These are phyloP conservation scores for Salicornia ramosissima DNA, from an alignment of 148 eudicot genomes.

Conservation along the genomic window DNA sequence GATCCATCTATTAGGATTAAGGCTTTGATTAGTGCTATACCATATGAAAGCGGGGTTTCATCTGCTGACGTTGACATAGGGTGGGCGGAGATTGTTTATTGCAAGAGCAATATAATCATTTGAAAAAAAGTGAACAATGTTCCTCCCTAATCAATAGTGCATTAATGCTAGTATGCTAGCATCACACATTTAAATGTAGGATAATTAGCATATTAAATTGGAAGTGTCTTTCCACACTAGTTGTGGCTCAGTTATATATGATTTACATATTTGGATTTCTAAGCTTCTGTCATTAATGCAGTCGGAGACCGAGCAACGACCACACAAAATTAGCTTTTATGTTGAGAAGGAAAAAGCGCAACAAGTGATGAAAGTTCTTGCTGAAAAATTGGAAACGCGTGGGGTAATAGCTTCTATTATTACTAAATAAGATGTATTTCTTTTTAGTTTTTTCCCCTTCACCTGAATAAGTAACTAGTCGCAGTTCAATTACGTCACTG, in stretches of 20 bases:
- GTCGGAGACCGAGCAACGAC: constrained; percentile 60
- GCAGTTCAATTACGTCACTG: constrained; percentile 3
- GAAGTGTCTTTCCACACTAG: not conserved
- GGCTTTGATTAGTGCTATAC: not conserved
- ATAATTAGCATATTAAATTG: not conserved
- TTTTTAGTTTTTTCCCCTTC: not conserved
- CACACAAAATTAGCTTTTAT: constrained; percentile 66
- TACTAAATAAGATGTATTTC: not conserved
- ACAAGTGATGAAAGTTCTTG: constrained; percentile 53
- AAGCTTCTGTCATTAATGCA: constrained; percentile 27
- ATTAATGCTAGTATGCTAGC: not conserved
- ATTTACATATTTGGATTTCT: not conserved
- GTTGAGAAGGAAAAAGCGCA: constrained; percentile 61
- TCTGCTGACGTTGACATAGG: not conserved
- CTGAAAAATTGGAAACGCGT: constrained; percentile 44
- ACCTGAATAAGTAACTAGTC: not conserved
- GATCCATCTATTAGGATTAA: too few species aligned
- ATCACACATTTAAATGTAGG: constrained; percentile 7
- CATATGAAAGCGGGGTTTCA: not conserved
- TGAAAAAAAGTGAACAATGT: not conserved
- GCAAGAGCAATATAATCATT: not conserved
- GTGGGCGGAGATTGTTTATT: not conserved
- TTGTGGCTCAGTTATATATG: not conserved
- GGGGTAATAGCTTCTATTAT: constrained; percentile 41
- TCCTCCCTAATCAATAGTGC: not conserved